Conservation (phyloP, 208 protist genomes). For the Novymonas esmeraldas region DNA sequence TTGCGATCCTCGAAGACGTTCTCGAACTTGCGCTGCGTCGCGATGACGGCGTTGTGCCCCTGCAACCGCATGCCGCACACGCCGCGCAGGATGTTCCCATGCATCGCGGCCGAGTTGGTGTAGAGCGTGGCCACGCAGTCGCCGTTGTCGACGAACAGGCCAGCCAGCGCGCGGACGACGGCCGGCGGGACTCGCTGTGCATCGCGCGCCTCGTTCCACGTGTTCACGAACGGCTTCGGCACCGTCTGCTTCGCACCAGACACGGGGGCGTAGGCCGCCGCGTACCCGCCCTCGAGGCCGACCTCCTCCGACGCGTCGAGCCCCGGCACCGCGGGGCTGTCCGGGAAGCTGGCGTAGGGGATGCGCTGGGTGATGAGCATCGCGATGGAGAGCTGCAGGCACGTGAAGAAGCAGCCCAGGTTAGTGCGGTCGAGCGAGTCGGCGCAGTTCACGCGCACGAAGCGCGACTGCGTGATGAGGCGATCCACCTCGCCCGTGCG, state of each 20-base stretch:
- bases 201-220: slow-evolving; percentile 75
- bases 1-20: slow-evolving; percentile 89
- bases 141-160: slow-evolving; percentile 86
- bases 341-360: slow-evolving; percentile 46
- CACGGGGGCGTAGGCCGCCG: slow-evolving; percentile 42
- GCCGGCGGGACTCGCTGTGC: slow-evolving; percentile 47
- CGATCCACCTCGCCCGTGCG: slow-evolving; percentile 47
- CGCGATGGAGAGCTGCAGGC: slow-evolving; percentile 73
- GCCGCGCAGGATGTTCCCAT: slow-evolving; percentile 86
- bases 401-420: slow-evolving; percentile 92
- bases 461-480: slow-evolving; percentile 65
- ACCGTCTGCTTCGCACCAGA: slow-evolving; percentile 43
- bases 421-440: slow-evolving; percentile 96
- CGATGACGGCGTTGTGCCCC: slow-evolving; percentile 83
- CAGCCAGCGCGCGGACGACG: slow-evolving; percentile 60
- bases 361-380: slow-evolving; percentile 81
- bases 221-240: slow-evolving; percentile 62
- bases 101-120: slow-evolving; percentile 94
- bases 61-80: slow-evolving; percentile 69
- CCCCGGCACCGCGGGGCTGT: slow-evolving; percentile 51
- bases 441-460: slow-evolving; percentile 93
- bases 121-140: slow-evolving; percentile 92
- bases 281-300: slow-evolving; percentile 30
- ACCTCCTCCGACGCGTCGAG: slow-evolving; percentile 52
- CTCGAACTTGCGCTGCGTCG: slow-evolving; percentile 78